These are phyloP conservation scores for Periconia sp. DNA, from an alignment of 2,329 filamentous ascomycete genomes.

Conservation along the genomic window DNA sequence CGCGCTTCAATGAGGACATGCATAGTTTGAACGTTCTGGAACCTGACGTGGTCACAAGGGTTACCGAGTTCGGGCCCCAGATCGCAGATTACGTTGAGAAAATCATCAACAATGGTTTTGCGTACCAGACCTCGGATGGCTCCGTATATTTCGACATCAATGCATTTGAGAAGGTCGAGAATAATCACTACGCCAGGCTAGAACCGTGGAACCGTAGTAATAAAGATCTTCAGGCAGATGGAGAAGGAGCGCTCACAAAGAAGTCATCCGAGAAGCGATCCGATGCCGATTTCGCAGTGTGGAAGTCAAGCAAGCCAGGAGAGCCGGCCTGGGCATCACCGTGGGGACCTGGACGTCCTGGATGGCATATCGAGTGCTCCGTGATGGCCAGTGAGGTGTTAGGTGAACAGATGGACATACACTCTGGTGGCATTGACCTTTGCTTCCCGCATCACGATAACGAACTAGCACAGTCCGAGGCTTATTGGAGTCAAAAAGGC, in stretches of 20 bases:
- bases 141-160: slow-evolving; percentile 94
- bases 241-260: slow-evolving; percentile 78
- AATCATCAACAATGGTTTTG: slow-evolving; percentile 85
- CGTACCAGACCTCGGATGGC: slow-evolving; percentile 75
- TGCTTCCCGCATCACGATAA: slow-evolving; percentile 83
- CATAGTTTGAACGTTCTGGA: slow-evolving; percentile 80
- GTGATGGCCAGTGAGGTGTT: slow-evolving; percentile 94
- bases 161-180: slow-evolving; percentile 76
- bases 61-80: slow-evolving; percentile 90
- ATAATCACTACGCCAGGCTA: slow-evolving; percentile 84
- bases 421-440: slow-evolving; percentile 90
- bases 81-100: slow-evolving; percentile 85
- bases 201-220: slow-evolving; percentile 86
- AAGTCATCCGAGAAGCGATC: slow-evolving; percentile 72
- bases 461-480: slow-evolving; percentile 87
- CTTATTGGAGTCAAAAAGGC: slow-evolving; percentile 73
- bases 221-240: slow-evolving; percentile 82
- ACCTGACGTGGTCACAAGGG: slow-evolving; percentile 82
- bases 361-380: slow-evolving; percentile 97
- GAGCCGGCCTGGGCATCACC: slow-evolving; percentile 89
- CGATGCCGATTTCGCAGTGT: slow-evolving; percentile 85
- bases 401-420: slow-evolving; percentile 85
- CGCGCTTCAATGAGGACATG: slow-evolving; percentile 90
- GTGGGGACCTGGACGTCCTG: slow-evolving; percentile 87
- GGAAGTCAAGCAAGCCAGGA: slow-evolving; percentile 90